Base-by-base conservation (phyloP, 225 moss, liverwort and hornwort genomes). In the Asterella californica region DNA sequence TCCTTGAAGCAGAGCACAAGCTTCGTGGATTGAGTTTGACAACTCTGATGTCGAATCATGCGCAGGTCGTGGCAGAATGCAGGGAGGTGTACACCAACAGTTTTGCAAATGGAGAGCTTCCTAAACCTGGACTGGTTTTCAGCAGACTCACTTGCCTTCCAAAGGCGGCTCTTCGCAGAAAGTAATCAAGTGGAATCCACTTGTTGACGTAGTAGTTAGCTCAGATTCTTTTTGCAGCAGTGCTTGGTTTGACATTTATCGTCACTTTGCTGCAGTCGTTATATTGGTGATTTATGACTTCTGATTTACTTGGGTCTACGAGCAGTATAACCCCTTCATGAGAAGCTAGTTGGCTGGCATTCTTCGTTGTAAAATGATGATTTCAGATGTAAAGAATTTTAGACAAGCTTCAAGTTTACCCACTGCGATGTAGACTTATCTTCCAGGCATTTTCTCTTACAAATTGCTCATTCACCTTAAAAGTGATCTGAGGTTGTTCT, bases 111-210 rank as follows among this genome's bases (percentile, higher is more conserved):
- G 95, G 92, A 77, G 95, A 93, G 70, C 85, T 91, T 77, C 95
- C 99, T 5, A 99, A 99, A 70, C 91, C 99, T 46, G 99, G 99
- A 79, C 90, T 99, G 54, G 92, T 99, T 72, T 99, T 99, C 82
- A 99, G 99, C 66, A 90, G 99, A 84, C 88, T 99, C 68, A 90
- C 93, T 45, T 99, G 99, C 84, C 89, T 99, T 34, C 92, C 99
- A 10, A 99, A 93, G 88, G 81, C 87, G 33, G 72, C 80, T 5
- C 78, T 87, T 4, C 84, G 80, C 65, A 84, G 78, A 84, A 87
- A 87, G 87, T 86, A 83, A 83, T 74, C 33, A 75, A 75, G 75
- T 22, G 75, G 55, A 36, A 15, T 15, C 54, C 22, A 55, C 33
- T 37, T 75, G 27, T 59, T 5, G 21, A 57, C 24, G 15, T 34